Base-by-base conservation (phyloP, 345 rosid genomes). In the Conringia planisiliqua region DNA sequence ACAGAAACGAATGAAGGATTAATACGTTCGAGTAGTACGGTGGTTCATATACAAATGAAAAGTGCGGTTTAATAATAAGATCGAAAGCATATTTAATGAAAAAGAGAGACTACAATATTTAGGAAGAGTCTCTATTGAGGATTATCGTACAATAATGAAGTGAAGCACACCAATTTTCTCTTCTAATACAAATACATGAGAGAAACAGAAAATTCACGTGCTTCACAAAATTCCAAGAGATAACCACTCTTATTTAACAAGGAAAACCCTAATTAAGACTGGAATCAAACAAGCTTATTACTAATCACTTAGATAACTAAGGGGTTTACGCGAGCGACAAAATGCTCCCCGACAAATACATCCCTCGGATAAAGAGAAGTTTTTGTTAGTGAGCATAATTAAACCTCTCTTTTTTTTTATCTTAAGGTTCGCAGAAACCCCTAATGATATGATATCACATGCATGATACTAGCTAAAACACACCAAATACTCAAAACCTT, bases 151-250 rank as follows among this genome's bases (percentile, higher is more conserved):
- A 70, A 44, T 35, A 43, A 57, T 58, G 26, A 72, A 78, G 77
- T 78, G 81, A 72, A 78, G 77, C 77, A 50, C 81, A 72, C 38
- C 32, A 78, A 78, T 78, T 71, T 78, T 72, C 77, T 65, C 68
- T 48, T 71, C 81, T 59, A 58, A 13, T 66, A 71, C 77, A 72
- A 78, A 52, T 54, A 60, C 48, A 66, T 66, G 73, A 50, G 42
- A 78, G 73, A 78, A 65, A 77, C 69, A 66, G 68, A 66, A 78
- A 78, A 78, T 78, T 78, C 43, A 78, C 61, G 73, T 78, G 77
- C 81, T 78, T 78, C 81, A 78, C 77, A 63, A 69, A 22, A 44
- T 61, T 46, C n/a, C 0, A 47, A 56, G 60, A 57, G 71, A 77
- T 61, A 61, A 61, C n/a, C 58, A 66, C 51, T 20, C 24, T 58